Evolutionary conservation across 192 early-diverging fungal genomes (phyloP).

Genomic region (Gryganskiella cystojenkinii): DNA sequence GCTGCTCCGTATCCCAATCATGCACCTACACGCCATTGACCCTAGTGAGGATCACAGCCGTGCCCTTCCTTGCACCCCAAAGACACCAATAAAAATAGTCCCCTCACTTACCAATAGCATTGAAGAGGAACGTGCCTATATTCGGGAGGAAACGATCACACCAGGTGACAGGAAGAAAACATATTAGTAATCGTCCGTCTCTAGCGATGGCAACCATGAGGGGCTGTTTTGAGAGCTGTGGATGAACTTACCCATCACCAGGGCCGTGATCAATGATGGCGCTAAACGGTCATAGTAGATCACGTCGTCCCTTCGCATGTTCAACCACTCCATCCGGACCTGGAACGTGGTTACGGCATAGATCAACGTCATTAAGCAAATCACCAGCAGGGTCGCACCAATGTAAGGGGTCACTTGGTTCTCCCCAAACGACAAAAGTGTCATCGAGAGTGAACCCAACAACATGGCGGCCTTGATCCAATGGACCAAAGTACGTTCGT

Average conservation of each 20-base stretch:
- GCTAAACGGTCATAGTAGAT: constrained; percentile 19
- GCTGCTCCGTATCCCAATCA: no score
- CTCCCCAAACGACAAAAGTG: constrained; percentile 21
- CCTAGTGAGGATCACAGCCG: no score
- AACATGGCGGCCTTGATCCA: constrained; percentile 35
- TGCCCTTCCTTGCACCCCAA: no score
- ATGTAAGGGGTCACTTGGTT: constrained; percentile 18
- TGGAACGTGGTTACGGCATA: constrained; percentile 21
- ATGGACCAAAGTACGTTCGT: constrained; percentile 26
- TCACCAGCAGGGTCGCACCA: constrained; percentile 10
- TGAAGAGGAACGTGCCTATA: no score
- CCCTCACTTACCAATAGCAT: constrained; percentile 1
- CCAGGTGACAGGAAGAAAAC: no score
- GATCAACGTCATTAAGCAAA: constrained; percentile 19
- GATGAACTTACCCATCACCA: no score
- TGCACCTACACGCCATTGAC: no score
- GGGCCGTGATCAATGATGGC: constrained; percentile 1
- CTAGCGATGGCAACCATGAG: no score
- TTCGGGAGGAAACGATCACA: no score
- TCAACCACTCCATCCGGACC: constrained; percentile 37
- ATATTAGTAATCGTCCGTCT: no score
- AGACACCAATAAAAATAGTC: no score
- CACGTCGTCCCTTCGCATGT: constrained; percentile 21
- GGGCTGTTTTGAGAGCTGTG: no score
- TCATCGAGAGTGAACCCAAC: constrained; percentile 20